Evolutionary conservation across 1,139 yeast species (phyloP), one percentile per base, ranked within the genome.

Genomic region (Candida sanyaensis): DNA sequence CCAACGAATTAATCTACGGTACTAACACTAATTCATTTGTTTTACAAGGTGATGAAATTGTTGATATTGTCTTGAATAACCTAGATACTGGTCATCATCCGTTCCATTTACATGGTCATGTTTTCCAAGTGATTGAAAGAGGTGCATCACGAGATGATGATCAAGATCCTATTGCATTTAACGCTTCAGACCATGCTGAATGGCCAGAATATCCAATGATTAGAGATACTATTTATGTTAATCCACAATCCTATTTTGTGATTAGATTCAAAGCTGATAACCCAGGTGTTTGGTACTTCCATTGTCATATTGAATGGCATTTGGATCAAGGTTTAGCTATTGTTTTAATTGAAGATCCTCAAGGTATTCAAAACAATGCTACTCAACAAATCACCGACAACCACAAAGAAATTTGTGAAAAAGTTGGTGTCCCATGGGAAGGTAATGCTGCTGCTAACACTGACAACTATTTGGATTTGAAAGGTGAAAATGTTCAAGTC

Each of bases 291-390:
- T 89, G 96, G 96, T 77, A 86, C 61, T 90, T 90, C 88, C 97
- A 90, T 65, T 90, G 97, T 69, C 97, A 90, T 61, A 85, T 90
- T 55, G 96, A 90, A 61, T 90, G 97, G 97, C 97, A 90, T 71
- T 78, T 90, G 73, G 83, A 81, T 60, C 96, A 89, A 68, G 97
- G 97, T 52, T 77, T 90, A 53, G 92, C 91, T 17, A 69, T 85
- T 49, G 78, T 81, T 1, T 77, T 86, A 36, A 71, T 89, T 43
- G 96, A 89, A 68, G 91, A 89, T 39, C 96, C 96, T 12, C 57
- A 69, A 33, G 67, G 69, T 28, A 64, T 86, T 39, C 81, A 80
- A 58, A 55, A 62, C 38, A 65, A 68, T 30, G 53, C 62, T 11
- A 51, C 60, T 4, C 76, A 74, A 54, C 66, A 64, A 31, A 53